Evolutionary conservation across 2,329 filamentous ascomycete species (phyloP), one percentile per base, ranked within the genome.

Genomic region (Penicillium palitans): DNA sequence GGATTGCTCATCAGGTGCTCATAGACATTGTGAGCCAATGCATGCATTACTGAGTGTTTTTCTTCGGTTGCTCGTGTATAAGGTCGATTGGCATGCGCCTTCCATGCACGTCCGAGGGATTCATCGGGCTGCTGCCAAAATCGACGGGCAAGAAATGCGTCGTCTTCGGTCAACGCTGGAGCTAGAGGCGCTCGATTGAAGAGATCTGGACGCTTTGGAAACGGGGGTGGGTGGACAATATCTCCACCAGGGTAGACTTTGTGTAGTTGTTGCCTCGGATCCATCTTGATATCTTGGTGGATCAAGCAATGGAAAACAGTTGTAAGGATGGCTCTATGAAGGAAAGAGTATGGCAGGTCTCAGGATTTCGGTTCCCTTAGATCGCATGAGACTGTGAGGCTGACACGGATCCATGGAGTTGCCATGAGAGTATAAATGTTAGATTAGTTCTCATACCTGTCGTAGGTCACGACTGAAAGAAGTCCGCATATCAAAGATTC

Each of bases 11-110:
- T 66, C 48, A 74, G 29, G 57, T 69, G 65, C 42, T 74, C 69
- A 45, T 75, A 74, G 9, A 75, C 69, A 49, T 73, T 72, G 27
- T 58, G 47, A 17, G 62, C 69, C 8, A 74, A 60, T 19, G 60
- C 65, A 45, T 70, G 61, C 17, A 58, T 57, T n/a, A 61, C 45
- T 1, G 25, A 19, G 37, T 25, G n/a, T 9, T 29, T 5, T 35
- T 61, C 41, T 12, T 29, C 41, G 10, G 39, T n/a, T 19, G 42
- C 24, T 51, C 58, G 29, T 13, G 44, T 21, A 44, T 53, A 64
- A 9, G 52, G 53, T 19, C 59, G 47, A 15, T 55, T 41, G 10
- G 27, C n/a, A 19, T 47, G 31, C 41, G 50, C 8, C 33, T 27
- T 48, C 61, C 56, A 61, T 46, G 51, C 61, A 31, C 59, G 21